phyloP scores from a whole-genome alignment of 176 grass and related monocot species.

The Zea luxurians region DNA sequence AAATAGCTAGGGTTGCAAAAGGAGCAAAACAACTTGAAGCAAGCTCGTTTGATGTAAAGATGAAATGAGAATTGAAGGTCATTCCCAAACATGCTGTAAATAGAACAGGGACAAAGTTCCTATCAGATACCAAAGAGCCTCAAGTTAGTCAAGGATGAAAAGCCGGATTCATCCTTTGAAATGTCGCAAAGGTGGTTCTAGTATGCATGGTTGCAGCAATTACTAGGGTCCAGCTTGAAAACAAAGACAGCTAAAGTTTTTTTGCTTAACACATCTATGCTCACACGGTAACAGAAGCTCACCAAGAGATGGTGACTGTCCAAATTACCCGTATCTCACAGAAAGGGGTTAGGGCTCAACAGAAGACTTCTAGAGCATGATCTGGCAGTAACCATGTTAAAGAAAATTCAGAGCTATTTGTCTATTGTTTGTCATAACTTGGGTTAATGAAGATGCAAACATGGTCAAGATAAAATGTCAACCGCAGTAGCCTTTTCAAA shows the following conservation, averaged over 20 bases:
- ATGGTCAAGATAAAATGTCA: not conserved
- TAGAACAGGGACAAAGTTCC: not conserved
- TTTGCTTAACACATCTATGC: not conserved
- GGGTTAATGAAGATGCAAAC: not conserved
- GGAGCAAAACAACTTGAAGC: not conserved
- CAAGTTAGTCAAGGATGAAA: not conserved
- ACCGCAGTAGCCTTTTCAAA: not conserved
- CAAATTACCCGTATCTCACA: not conserved
- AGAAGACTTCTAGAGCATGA: not conserved
- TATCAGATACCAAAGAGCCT: not conserved
- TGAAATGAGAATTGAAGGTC: not conserved
- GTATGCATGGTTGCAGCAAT: not conserved
- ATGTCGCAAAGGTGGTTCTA: not conserved
- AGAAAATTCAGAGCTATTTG: not conserved
- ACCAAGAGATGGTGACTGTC: not conserved
- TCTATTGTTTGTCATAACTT: not conserved
- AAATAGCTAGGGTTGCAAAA: not conserved
- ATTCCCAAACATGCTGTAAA: not conserved
- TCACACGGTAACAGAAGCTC: not conserved
- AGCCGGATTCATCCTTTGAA: not conserved
- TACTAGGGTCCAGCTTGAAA: not conserved
- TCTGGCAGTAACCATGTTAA: not conserved
- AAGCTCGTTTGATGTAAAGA: not conserved
- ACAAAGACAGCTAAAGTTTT: not conserved
- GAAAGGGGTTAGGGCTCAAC: not conserved